Evolutionary conservation across 78 protist species (phyloP).

Genomic region (Bigelowiella natans): DNA sequence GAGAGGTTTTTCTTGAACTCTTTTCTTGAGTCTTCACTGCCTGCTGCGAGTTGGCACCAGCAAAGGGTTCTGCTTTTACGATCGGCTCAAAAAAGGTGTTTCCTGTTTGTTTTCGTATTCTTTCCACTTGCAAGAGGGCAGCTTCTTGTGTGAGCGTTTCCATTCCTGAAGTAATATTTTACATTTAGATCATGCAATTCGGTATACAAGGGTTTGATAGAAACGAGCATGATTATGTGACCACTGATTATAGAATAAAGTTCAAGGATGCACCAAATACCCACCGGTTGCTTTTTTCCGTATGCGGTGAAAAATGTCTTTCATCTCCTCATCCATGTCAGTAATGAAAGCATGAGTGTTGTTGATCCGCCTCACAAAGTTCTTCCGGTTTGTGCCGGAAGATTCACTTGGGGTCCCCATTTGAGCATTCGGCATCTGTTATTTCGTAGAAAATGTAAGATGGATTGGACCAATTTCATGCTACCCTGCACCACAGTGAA

Average conservation of each 20-base stretch:
- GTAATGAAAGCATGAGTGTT: background rate
- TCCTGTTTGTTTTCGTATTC: background rate
- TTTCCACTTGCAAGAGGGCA: background rate
- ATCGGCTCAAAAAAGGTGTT: background rate
- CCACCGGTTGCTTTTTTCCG: background rate
- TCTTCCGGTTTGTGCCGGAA: too few species aligned
- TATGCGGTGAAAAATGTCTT: background rate
- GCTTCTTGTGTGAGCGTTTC: background rate
- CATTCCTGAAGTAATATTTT: too few species aligned
- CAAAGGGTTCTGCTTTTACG: background rate
- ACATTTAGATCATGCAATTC: too few species aligned
- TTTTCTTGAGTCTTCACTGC: background rate
- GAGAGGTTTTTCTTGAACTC: background rate
- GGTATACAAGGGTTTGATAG: too few species aligned
- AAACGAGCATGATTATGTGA: too few species aligned
- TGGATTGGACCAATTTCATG: too few species aligned
- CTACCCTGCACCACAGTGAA: too few species aligned
- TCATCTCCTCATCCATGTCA: background rate
- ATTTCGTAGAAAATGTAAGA: too few species aligned
- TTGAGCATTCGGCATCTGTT: too few species aligned
- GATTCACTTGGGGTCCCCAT: too few species aligned
- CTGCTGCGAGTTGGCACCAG: background rate
- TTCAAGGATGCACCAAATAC: too few species aligned
- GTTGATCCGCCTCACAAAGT: background rate
- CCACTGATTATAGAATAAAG: too few species aligned